These are phyloP conservation scores for Ophiocordyceps australis DNA, from an alignment of 2,329 filamentous ascomycete species.

Conservation along the genomic window DNA sequence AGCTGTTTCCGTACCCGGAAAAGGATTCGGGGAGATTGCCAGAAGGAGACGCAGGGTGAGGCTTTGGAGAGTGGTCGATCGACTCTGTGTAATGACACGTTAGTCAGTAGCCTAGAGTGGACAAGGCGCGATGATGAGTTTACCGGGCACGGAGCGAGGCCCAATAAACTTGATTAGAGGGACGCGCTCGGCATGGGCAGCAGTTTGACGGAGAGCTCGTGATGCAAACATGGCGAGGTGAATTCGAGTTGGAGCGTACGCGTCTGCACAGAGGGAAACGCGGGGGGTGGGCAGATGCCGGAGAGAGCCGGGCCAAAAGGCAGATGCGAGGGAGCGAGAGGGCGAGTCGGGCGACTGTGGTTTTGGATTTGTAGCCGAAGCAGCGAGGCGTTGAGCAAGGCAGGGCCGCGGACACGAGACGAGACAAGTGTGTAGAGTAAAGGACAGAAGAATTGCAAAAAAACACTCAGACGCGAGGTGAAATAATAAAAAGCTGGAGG, in stretches of 20 bases:
- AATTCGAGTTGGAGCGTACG: too few relatives aligned
- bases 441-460: neutral
- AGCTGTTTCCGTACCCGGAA: constrained; percentile 13
- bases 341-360: neutral
- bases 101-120: neutral
- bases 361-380: too few relatives aligned
- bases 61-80: constrained; percentile 54
- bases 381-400: too few relatives aligned
- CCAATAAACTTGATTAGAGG: constrained; percentile 46
- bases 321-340: neutral
- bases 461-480: neutral
- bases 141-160: constrained; percentile 38
- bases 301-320: neutral
- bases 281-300: too few relatives aligned
- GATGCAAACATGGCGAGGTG: constrained; percentile 35
- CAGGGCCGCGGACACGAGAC: neutral
- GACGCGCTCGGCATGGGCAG: constrained; percentile 38
- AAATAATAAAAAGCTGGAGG: too few relatives aligned
- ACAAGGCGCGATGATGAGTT: neutral
- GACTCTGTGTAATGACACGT: constrained; percentile 29
- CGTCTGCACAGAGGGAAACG: neutral
- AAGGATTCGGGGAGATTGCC: constrained; percentile 41
- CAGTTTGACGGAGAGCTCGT: constrained; percentile 36
- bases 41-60: constrained; percentile 54
- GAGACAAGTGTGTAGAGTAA: too few relatives aligned